phyloP scores from a whole-genome alignment of 2,329 filamentous ascomycete species.

The Aspergillus sp. region DNA sequence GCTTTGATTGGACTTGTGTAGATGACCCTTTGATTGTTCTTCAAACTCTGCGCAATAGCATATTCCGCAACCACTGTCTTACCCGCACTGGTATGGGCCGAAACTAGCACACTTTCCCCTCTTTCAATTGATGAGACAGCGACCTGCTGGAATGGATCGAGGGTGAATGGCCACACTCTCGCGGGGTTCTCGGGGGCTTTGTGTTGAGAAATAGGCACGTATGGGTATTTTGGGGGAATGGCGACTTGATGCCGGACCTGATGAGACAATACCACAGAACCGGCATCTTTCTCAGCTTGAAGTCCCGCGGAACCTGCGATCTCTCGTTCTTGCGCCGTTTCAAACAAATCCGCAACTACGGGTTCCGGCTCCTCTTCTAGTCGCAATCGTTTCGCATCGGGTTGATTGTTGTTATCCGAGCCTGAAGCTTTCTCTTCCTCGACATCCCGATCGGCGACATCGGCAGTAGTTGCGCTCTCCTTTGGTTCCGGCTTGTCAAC shows the following conservation, averaged over 20 bases:
- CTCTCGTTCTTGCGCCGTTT: slow-evolving; percentile 92
- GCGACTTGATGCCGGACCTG: slow-evolving; percentile 99
- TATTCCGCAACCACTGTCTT: slow-evolving; percentile 99
- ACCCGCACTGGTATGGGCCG: slow-evolving; percentile 94
- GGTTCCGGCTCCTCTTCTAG: slow-evolving; percentile 67
- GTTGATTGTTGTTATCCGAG: slow-evolving; percentile 35
- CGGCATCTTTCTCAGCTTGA: slow-evolving; percentile 61
- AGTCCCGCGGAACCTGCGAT: slow-evolving; percentile 75
- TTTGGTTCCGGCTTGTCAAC: slow-evolving; percentile 32
- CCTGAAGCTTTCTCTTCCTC: slow-evolving; percentile 18
- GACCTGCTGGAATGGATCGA: slow-evolving; percentile 96
- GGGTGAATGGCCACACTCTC: slow-evolving; percentile 79
- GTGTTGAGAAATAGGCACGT: slow-evolving; percentile 92
- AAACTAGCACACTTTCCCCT: slow-evolving; percentile 94
- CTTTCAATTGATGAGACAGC: slow-evolving; percentile 93
- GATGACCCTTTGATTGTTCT: slow-evolving; percentile 96
- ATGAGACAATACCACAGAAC: slow-evolving; percentile 77
- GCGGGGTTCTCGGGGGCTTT: slow-evolving; percentile 86
- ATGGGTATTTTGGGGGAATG: slow-evolving; percentile 89
- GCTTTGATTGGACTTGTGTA: slow-evolving; percentile 99
- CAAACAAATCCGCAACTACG: slow-evolving; percentile 87
- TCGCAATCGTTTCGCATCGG: slow-evolving; percentile 48
- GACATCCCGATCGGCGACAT: slow-evolving; percentile 19
- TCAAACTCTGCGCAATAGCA: slow-evolving; percentile 93
- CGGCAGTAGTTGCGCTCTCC: slow-evolving; percentile 23